phyloP scores from a whole-genome alignment of 2,329 filamentous ascomycete genomes.

The Zasmidium angulare region DNA sequence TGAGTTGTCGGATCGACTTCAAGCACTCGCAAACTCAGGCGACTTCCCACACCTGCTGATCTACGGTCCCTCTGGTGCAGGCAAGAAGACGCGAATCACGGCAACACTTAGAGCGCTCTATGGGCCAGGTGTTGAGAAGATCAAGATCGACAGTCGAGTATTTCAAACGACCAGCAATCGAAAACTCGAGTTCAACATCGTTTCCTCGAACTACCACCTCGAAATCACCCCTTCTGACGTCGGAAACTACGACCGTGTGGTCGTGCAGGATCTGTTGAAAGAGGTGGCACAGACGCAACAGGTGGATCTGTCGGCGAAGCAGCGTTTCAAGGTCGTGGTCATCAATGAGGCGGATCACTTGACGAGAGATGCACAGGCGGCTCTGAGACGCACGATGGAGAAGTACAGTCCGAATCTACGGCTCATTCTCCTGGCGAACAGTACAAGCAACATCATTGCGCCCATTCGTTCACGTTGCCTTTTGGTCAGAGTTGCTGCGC shows the following conservation, averaged over 20 bases:
- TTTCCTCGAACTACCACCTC: conserved; percentile 93
- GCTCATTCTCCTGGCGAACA: conserved; percentile 89
- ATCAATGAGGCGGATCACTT: conserved; percentile 98
- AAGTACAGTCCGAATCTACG: conserved; percentile 96
- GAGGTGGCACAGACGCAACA: conserved; percentile 99
- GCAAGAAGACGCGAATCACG: conserved; percentile 96
- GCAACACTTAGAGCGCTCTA: conserved; percentile 94
- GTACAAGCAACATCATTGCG: conserved; percentile 98
- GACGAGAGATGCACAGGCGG: conserved; percentile 90
- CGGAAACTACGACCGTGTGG: conserved; percentile 92
- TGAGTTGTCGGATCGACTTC: conserved; percentile 82
- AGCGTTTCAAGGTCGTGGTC: conserved; percentile 96
- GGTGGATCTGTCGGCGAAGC: conserved; percentile 87
- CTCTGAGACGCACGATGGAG: conserved; percentile 94
- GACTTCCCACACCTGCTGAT: conserved; percentile 98
- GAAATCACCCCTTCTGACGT: conserved; percentile 98
- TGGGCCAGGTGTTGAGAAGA: conserved; percentile 96
- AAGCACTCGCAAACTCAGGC: conserved; percentile 87
- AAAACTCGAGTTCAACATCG: conserved; percentile 99
- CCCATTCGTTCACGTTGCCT: conserved; percentile 91
- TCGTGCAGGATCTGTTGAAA: conserved; percentile 92
- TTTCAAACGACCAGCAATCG: conserved; percentile 93
- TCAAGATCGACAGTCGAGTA: conserved; percentile 96
- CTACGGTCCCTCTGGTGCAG: conserved; percentile 92
- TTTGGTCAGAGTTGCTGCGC: conserved; percentile 86